Percentiles rank a stretch among this genome's conserved stretches.
These are phyloP conservation scores for Populus nigra DNA, from an alignment of 345 rosid genomes.

Conservation along the genomic window DNA sequence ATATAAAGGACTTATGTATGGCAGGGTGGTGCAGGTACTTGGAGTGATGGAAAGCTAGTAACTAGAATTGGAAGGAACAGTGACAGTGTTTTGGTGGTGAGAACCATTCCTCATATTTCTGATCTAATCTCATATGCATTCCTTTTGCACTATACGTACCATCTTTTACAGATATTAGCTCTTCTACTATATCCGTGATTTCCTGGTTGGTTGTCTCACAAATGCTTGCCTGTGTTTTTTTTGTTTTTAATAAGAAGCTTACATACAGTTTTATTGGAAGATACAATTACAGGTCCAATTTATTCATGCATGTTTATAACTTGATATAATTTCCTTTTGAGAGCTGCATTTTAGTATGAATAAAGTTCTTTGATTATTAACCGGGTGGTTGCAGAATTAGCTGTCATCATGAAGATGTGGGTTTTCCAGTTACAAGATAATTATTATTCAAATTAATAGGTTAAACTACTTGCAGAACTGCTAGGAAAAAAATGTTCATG, in stretches of 20 bases:
- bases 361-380: background rate
- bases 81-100: constrained; percentile 77
- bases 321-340: background rate
- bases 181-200: background rate
- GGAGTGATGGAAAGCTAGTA: constrained; percentile 99
- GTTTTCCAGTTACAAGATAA: background rate
- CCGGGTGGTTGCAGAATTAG: background rate
- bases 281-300: background rate
- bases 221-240: background rate
- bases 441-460: background rate
- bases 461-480: background rate
- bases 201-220: background rate
- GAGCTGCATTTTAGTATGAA: background rate
- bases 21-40: constrained; percentile 99
- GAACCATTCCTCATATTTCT: constrained; percentile 20
- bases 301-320: background rate
- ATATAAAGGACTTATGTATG: constrained; percentile 64
- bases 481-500: background rate
- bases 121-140: background rate
- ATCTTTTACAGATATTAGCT: background rate
- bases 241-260: background rate
- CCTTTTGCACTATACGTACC: background rate
- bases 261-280: background rate
- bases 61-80: constrained; percentile 96
- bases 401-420: background rate